Percentiles rank a stretch among this genome's conserved stretches.
These are phyloP conservation scores for Hagleromyces aurorensis DNA, from an alignment of 805 yeast genomes.

Conservation along the genomic window DNA sequence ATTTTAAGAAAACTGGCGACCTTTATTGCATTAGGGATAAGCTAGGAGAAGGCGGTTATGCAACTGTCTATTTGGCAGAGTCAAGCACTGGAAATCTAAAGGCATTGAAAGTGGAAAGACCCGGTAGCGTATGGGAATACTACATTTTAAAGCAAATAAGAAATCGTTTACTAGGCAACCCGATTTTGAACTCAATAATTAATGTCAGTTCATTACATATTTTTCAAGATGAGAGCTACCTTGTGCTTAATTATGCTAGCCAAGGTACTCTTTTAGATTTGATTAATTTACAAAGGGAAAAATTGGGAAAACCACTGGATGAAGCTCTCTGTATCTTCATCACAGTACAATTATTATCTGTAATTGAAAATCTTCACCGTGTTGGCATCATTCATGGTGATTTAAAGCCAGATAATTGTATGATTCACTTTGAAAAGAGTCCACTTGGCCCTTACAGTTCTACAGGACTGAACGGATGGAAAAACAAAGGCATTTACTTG, in stretches of 20 bases:
- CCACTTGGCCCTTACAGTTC: conserved; percentile 27
- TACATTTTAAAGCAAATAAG: conserved; percentile 59
- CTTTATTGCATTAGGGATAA: conserved; percentile 34
- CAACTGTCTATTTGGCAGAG: conserved; percentile 67
- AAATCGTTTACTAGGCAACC: conserved; percentile 27
- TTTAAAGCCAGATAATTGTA: conserved; percentile 77
- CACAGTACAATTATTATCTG: conserved; percentile 54
- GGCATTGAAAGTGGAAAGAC: conserved; percentile 69
- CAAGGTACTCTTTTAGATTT: conserved; percentile 73
- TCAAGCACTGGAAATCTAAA: conserved; percentile 42
- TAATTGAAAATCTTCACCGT: conserved; percentile 54
- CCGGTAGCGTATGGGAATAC: conserved; percentile 73
- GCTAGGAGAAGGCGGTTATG: conserved; percentile 78
- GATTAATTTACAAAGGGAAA: conserved; percentile 41
- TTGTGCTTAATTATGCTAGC: conserved; percentile 51
- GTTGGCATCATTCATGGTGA: conserved; percentile 76
- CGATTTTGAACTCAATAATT: conserved; percentile 37
- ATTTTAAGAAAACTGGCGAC: conserved; percentile 29
- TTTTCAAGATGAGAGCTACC: conserved; percentile 60
- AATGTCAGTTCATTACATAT: conserved; percentile 43
- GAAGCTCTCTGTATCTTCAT: conserved; percentile 58
- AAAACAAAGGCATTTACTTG: conserved; percentile 45
- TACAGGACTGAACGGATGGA: conserved; percentile 40
- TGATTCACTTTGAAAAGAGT: conserved; percentile 46
- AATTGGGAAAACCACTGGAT: conserved; percentile 35